Percentiles rank a stretch among this genome's conserved stretches.
Conservation (phyloP, 2,329 filamentous ascomycete genomes). For the Cladorrhinum sp. region DNA sequence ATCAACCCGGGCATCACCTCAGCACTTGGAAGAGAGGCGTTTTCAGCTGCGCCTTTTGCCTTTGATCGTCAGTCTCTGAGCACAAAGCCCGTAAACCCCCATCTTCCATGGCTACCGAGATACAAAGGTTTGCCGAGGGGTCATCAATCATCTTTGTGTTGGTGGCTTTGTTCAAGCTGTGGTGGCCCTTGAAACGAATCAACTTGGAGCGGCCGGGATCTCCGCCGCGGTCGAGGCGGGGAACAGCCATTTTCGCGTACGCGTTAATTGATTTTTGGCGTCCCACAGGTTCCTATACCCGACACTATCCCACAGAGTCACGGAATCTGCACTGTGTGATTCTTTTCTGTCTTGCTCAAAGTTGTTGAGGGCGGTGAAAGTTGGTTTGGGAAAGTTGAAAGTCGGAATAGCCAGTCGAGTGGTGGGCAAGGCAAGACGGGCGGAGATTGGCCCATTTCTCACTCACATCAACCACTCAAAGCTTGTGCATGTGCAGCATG, state of each 20-base stretch:
- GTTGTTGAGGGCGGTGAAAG: neutral
- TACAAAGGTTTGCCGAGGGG: neutral
- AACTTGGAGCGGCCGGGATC: neutral
- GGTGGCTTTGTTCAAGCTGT: neutral
- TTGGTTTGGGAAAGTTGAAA: no score
- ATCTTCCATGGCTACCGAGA: no score
- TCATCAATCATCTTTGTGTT: neutral
- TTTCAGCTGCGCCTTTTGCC: constrained; percentile 3
- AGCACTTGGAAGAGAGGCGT: neutral
- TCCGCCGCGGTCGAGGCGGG: constrained; percentile 1
- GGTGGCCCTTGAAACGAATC: neutral
- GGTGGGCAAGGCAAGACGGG: no score
- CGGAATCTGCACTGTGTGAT: neutral
- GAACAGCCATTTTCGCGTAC: constrained; percentile 3
- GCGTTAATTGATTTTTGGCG: constrained; percentile 7
- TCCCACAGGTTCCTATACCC: neutral
- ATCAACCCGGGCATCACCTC: neutral
- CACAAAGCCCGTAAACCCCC: no score
- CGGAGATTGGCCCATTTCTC: neutral
- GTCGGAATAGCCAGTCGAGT: no score
- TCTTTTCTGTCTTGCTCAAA: neutral
- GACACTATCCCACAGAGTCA: no score
- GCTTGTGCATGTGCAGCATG: neutral
- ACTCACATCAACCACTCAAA: no score
- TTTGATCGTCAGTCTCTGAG: neutral